Evolutionary conservation across 208 protist species (phyloP), one percentile per base, ranked within the genome.

Genomic region (Strigomonas culicis): DNA sequence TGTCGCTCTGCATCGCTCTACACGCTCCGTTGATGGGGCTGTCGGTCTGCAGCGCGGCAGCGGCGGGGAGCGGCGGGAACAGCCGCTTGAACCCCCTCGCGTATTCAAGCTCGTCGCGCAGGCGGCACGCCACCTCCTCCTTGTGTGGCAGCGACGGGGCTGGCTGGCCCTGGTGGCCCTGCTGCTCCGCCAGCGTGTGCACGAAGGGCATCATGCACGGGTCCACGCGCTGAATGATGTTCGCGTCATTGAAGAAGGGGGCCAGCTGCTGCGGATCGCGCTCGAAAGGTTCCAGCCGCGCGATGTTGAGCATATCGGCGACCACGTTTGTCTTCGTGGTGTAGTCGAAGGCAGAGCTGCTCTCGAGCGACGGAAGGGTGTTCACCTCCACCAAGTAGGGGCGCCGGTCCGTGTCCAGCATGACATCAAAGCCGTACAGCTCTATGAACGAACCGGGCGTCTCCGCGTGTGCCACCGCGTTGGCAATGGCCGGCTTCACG

Each of bases 401-500:
- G 2, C 76, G 74, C n/a, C 92, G 71, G 13, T 82, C 44, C 27
- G 65, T 64, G 46, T 95, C 88, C 3, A 97, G 65, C 85, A 97
- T 93, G 19, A 97, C 74, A 52, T 97, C 93, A 57, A 96, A 97
- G 13, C 93, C 93, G 63, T 94, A 97, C 7, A 97, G 69, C 68
- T 97, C 93, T 72, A 97, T 93, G 67, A 84, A 97, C 24, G 63
- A 46, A 6, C 80, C 84, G 2, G 65, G 66, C 53, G 78, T 75
- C 39, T 51, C 31, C 4, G 47, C 53, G 7, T 56, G 69, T 17
- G 28, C 31, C 24, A 57, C 70, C 28, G 53, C 75, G 7, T 46
- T 61, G 24, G 51, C 28, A 51, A 93, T 75, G 3, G 63, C 53
- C 2, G 70, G 68, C 49, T 87, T 81, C 1, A 71, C 79, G 0